Conservation (phyloP, 148 eudicot species). For the Camellia granthamiana region DNA sequence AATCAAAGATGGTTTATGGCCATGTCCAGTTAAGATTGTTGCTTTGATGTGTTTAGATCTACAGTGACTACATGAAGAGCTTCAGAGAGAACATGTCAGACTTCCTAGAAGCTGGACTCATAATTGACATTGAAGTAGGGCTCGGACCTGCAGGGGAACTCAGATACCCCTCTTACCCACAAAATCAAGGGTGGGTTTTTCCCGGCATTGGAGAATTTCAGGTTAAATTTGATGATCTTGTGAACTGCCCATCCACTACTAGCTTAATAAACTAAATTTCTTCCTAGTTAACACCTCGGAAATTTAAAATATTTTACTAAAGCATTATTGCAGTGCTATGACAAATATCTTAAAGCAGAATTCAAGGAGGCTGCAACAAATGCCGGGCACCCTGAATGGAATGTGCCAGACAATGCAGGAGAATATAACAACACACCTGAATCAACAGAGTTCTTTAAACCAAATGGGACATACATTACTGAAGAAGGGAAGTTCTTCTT, state of each 20-base stretch:
- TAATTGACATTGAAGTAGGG: constrained; percentile 84
- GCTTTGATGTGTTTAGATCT: constrained; percentile 44
- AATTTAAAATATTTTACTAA: background rate
- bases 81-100: constrained; percentile 71
- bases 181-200: constrained; percentile 66
- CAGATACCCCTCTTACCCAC: constrained; percentile 75
- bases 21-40: background rate
- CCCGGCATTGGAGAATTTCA: constrained; percentile 95
- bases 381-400: constrained; percentile 75
- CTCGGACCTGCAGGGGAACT: constrained; percentile 90
- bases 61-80: constrained; percentile 80
- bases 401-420: constrained; percentile 66
- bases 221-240: constrained; percentile 30
- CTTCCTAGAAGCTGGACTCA: constrained; percentile 47
- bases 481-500: constrained; percentile 78
- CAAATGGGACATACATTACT: constrained; percentile 54
- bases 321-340: constrained; percentile 66
- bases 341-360: constrained; percentile 65
- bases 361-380: constrained; percentile 57
- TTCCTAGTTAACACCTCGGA: background rate
- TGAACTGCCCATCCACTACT: background rate
- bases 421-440: constrained; percentile 67
- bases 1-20: no score
- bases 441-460: constrained; percentile 55
- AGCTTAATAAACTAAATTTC: background rate